These are phyloP conservation scores for Chenopodium suecicum DNA, from an alignment of 148 eudicot genomes.

Conservation along the genomic window DNA sequence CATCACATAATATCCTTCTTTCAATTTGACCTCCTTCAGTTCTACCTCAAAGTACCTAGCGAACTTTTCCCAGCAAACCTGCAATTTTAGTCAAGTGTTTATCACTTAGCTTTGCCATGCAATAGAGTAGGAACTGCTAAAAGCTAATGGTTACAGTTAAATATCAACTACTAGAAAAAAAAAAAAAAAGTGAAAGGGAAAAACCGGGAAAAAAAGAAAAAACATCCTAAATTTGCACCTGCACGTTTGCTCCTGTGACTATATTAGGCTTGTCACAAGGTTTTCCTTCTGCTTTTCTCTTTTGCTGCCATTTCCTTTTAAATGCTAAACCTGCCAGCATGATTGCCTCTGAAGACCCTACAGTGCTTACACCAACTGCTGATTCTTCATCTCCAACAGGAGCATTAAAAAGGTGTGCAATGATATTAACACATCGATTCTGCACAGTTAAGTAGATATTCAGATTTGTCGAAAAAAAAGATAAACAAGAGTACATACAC, in stretches of 20 bases:
- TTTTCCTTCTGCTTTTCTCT: conserved; percentile 26
- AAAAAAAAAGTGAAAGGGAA: too few relatives aligned
- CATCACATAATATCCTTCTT: conserved; percentile 34
- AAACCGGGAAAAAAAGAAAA: too few relatives aligned
- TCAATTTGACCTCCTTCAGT: conserved; percentile 28
- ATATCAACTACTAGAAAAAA: background rate
- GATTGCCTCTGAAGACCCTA: conserved; percentile 38
- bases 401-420: conserved; percentile 31
- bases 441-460: background rate
- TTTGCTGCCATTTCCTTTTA: conserved; percentile 37
- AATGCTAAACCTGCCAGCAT: conserved; percentile 38
- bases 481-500: background rate
- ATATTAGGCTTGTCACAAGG: conserved; percentile 33
- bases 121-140: background rate
- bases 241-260: conserved; percentile 36
- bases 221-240: background rate
- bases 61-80: conserved; percentile 39
- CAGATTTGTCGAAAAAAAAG: background rate
- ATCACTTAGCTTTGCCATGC: background rate
- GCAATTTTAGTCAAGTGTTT: background rate
- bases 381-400: conserved; percentile 30
- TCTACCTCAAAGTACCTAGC: conserved; percentile 36
- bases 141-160: background rate
- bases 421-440: conserved; percentile 35
- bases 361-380: conserved; percentile 33